Evolutionary conservation across 345 rosid species (phyloP).

Genomic region (Hibiscus mutabilis): DNA sequence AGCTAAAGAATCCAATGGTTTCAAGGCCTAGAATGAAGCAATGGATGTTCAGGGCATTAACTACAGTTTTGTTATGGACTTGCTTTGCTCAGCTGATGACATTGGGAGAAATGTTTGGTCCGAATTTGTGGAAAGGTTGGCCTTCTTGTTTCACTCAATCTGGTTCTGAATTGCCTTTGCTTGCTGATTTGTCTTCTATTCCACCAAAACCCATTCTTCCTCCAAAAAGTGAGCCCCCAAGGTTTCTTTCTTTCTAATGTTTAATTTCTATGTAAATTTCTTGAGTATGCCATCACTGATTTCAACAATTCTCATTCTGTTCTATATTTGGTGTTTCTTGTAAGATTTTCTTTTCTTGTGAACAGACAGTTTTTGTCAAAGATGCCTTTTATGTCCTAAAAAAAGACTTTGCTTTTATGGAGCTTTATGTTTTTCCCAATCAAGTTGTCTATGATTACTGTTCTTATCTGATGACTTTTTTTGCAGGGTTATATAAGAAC

Average conservation of each 20-base stretch:
- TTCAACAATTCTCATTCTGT: not conserved
- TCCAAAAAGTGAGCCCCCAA: not conserved
- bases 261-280: not conserved
- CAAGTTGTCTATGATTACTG: not conserved
- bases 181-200: not conserved
- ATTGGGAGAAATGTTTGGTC: not conserved
- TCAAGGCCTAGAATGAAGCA: not conserved
- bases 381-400: not conserved
- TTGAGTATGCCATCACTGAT: not conserved
- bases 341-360: not conserved
- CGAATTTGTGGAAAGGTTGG: not conserved
- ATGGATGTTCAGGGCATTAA: not conserved
- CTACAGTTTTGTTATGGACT: not conserved
- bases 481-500: not conserved
- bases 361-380: not conserved
- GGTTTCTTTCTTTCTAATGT: not conserved
- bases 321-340: not conserved
- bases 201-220: not conserved
- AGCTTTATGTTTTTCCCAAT: not conserved
- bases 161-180: not conserved
- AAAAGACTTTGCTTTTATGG: not conserved
- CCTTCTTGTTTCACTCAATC: not conserved
- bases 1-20: constrained; percentile 34
- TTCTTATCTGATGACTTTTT: constrained; percentile 2
- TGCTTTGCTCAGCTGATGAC: not conserved